Evolutionary conservation across 305 asterid genomes (phyloP).

Genomic region (Fraxinus baroniana): DNA sequence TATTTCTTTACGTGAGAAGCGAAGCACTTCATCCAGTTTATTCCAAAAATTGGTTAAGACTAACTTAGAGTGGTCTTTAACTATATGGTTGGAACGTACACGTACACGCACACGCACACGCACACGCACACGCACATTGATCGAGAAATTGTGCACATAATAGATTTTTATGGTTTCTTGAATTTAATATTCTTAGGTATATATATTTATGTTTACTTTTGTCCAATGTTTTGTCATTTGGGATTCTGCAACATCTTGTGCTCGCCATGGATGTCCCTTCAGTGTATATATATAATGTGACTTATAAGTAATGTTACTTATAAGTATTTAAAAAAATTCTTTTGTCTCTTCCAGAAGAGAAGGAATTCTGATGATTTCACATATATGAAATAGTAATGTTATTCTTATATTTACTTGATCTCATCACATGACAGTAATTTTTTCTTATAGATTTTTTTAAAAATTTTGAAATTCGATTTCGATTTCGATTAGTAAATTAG

Average conservation of each 20-base stretch:
- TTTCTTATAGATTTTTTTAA: not conserved
- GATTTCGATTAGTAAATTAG: not conserved
- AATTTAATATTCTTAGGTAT: conserved; percentile 17
- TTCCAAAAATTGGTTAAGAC: not conserved
- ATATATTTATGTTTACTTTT: conserved; percentile 37
- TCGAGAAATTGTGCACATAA: not conserved
- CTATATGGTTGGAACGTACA: not conserved
- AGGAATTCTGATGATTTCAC: conserved; percentile 1
- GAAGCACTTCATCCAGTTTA: not conserved
- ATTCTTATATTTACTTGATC: not conserved
- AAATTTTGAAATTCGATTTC: not conserved
- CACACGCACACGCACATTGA: not conserved
- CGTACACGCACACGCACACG: not conserved
- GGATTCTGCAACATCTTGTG: conserved; percentile 68
- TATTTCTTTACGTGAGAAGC: not conserved
- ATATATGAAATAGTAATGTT: not conserved
- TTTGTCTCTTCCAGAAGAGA: conserved; percentile 35
- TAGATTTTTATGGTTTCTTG: conserved; percentile 9
- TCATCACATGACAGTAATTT: not conserved
- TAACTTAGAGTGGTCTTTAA: not conserved
- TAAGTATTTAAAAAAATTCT: conserved; percentile 25
- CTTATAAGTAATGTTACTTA: not conserved
- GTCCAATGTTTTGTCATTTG: conserved; percentile 49
- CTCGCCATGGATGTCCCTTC: conserved; percentile 44
- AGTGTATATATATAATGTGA: conserved; percentile 15